Percentiles rank a stretch among this genome's conserved stretches.
These are phyloP conservation scores for Rubia occidens DNA, from an alignment of 305 asterid species.

Conservation along the genomic window DNA sequence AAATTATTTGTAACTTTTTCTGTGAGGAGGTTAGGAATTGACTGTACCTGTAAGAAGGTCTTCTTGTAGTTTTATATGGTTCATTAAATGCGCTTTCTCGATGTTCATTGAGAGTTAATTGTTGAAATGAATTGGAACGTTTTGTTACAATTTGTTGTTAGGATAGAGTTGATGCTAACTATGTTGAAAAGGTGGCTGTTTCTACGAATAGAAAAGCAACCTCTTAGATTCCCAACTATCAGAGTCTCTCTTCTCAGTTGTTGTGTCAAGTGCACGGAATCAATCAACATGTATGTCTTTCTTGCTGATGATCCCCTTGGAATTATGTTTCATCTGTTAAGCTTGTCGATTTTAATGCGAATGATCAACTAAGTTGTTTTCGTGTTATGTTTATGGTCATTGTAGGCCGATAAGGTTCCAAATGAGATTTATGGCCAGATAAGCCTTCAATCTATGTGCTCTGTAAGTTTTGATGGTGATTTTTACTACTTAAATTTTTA, in stretches of 20 bases:
- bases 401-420: conserved; percentile 85
- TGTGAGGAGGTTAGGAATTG: not conserved
- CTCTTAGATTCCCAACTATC: conserved; percentile 77
- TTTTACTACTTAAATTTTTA: not conserved
- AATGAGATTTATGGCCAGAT: conserved; percentile 92
- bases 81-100: too few species aligned
- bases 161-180: not conserved
- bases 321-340: not conserved
- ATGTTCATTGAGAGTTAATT: too few species aligned
- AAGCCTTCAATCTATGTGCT: conserved; percentile 80
- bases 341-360: not conserved
- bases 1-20: not conserved
- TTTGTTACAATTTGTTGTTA: conserved; percentile 7
- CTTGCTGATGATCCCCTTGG: not conserved
- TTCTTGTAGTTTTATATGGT: not conserved
- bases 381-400: conserved; percentile 9
- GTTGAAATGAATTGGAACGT: not conserved
- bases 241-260: conserved; percentile 65
- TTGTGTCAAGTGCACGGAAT: conserved; percentile 60
- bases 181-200: conserved; percentile 56
- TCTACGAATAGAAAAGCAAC: conserved; percentile 81
- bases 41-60: not conserved
- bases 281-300: conserved; percentile 61
- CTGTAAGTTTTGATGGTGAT: conserved; percentile 38
- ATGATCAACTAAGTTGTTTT: not conserved